phyloP scores from a whole-genome alignment of 2,329 filamentous ascomycete genomes.

The Fusarium sp. region DNA sequence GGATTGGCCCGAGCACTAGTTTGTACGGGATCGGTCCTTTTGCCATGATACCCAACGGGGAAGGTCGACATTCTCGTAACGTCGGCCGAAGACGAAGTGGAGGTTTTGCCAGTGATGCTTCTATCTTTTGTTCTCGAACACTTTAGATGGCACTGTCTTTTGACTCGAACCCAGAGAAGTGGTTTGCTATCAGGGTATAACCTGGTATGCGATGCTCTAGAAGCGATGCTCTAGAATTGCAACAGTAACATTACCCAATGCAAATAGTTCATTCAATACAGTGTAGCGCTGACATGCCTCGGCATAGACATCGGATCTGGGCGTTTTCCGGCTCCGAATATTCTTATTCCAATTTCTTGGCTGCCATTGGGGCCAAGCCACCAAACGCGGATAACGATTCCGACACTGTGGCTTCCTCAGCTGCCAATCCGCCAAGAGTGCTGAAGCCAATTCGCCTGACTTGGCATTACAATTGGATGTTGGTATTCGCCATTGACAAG shows the following conservation, averaged over 20 bases:
- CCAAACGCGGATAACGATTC: background rate
- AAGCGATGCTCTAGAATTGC: background rate
- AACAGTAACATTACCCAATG: background rate
- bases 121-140: background rate
- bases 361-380: slow-evolving; percentile 14
- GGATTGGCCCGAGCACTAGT: slow-evolving; percentile 32
- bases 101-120: background rate
- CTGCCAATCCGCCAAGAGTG: slow-evolving; percentile 4
- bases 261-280: background rate
- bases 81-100: slow-evolving; percentile 15
- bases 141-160: fast-evolving
- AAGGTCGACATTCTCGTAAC: slow-evolving; percentile 17
- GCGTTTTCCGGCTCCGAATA: slow-evolving; percentile 26
- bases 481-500: background rate
- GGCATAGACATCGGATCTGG: slow-evolving; percentile 18
- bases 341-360: too few relatives aligned
- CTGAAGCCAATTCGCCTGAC: background rate
- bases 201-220: background rate
- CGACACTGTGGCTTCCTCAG: slow-evolving; percentile 15
- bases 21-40: slow-evolving; percentile 30
- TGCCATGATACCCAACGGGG: slow-evolving; percentile 31
- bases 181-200: background rate
- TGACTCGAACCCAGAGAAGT: background rate
- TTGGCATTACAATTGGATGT: background rate
- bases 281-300: background rate